Conservation (phyloP, 2,329 filamentous ascomycete species). For the Fusarium gaditjirri region DNA sequence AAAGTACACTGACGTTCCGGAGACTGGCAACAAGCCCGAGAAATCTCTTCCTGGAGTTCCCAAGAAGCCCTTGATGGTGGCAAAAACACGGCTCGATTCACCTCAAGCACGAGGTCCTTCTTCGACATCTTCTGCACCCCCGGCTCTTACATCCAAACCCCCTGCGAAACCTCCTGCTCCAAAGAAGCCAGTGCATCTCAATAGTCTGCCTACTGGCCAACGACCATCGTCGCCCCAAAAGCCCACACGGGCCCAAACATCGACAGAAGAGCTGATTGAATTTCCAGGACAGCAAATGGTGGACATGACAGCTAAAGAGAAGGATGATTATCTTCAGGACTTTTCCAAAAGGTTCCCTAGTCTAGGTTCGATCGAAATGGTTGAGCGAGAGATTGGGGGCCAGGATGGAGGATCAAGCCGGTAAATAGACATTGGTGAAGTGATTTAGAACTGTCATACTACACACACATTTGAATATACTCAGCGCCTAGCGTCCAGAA, state of each 20-base stretch:
- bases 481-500: constrained; percentile 34
- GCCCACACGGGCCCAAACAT: constrained; percentile 41
- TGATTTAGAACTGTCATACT: constrained; percentile 25
- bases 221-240: constrained; percentile 59
- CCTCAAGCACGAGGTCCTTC: constrained; percentile 37
- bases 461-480: constrained; percentile 43
- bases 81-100: constrained; percentile 46
- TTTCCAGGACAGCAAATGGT: constrained; percentile 60
- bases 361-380: constrained; percentile 85
- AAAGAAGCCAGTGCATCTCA: constrained; percentile 71
- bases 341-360: constrained; percentile 91
- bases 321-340: constrained; percentile 72
- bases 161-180: constrained; percentile 64
- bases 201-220: constrained; percentile 61
- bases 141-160: constrained; percentile 41
- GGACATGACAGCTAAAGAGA: constrained; percentile 67
- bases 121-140: constrained; percentile 39
- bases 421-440: constrained; percentile 25
- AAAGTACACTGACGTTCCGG: constrained; percentile 74
- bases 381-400: constrained; percentile 71
- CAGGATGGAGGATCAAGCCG: constrained; percentile 46
- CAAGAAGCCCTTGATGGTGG: constrained; percentile 60
- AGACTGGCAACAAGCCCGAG: constrained; percentile 50
- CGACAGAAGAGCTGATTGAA: constrained; percentile 57
- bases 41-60: constrained; percentile 58